Percentiles rank a stretch among this genome's conserved stretches.
phyloP scores from a whole-genome alignment of 1,139 yeast genomes.

The Pichia sp. region DNA sequence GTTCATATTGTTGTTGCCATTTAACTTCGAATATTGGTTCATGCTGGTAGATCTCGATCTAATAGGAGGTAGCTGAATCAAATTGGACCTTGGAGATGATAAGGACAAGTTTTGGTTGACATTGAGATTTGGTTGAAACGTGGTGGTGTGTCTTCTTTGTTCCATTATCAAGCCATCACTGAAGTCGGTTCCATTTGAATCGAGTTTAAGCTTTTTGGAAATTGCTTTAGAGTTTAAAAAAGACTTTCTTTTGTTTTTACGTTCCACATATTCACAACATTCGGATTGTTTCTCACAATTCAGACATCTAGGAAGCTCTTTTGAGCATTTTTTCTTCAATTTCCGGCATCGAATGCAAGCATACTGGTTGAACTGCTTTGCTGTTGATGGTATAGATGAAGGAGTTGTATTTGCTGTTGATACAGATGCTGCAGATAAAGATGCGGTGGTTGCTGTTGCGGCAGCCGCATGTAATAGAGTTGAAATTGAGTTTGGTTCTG shows the following conservation, averaged over 20 bases:
- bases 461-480: background rate
- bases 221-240: slow-evolving; percentile 1
- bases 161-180: background rate
- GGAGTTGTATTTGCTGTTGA: background rate
- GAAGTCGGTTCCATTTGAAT: background rate
- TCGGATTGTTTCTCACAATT: slow-evolving; percentile 34
- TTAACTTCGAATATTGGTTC: background rate
- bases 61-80: slow-evolving; percentile 8
- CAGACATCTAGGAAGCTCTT: slow-evolving; percentile 35
- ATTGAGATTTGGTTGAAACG: background rate
- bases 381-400: background rate
- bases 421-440: background rate
- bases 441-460: background rate
- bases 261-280: slow-evolving; percentile 37
- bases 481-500: background rate
- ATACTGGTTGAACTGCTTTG: slow-evolving; percentile 19
- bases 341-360: slow-evolving; percentile 37
- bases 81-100: background rate
- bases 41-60: slow-evolving; percentile 1
- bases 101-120: background rate
- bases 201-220: background rate
- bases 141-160: background rate
- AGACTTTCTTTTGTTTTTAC: slow-evolving; percentile 27
- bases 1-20: background rate
- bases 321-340: slow-evolving; percentile 42